Percentiles rank a stretch among this genome's conserved stretches.
These are phyloP conservation scores for Paramecium bursaria DNA, from an alignment of 73 alveolate species.

Conservation along the genomic window DNA sequence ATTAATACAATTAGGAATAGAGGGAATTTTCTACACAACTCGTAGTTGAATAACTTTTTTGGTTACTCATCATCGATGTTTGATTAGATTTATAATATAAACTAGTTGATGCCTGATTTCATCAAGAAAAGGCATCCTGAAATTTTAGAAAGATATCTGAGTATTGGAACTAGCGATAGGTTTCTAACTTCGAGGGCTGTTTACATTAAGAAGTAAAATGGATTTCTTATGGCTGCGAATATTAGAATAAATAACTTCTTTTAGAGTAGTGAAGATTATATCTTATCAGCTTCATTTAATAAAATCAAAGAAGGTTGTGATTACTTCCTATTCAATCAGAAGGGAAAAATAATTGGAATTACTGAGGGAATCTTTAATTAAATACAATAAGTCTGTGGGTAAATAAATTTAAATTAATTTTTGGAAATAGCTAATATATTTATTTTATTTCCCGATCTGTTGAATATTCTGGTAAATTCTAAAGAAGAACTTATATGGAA, in stretches of 20 bases:
- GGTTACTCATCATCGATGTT: background rate
- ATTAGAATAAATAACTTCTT: conserved; percentile 37
- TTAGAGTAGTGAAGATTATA: conserved; percentile 39
- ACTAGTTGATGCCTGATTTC: conserved; percentile 43
- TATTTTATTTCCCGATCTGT: background rate
- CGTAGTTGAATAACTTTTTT: background rate
- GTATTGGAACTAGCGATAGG: background rate
- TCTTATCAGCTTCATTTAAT: conserved; percentile 38
- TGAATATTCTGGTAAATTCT: background rate
- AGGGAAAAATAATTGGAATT: conserved; percentile 25
- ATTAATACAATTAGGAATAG: background rate
- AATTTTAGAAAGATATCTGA: conserved; percentile 4
- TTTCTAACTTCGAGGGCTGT: conserved; percentile 21
- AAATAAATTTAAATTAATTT: no score
- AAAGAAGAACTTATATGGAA: background rate
- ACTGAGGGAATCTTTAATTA: background rate
- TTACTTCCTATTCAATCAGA: conserved; percentile 3
- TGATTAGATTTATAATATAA: background rate
- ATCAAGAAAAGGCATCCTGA: conserved; percentile 6
- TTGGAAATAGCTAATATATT: background rate
- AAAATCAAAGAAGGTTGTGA: conserved; percentile 27
- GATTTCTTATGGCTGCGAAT: conserved; percentile 1
- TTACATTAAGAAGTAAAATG: background rate
- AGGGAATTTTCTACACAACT: background rate
- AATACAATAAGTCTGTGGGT: background rate